Percentiles rank a stretch among this genome's conserved stretches.
These are phyloP conservation scores for Suillus plorans DNA, from an alignment of 768 basidiomycete species.

Conservation along the genomic window DNA sequence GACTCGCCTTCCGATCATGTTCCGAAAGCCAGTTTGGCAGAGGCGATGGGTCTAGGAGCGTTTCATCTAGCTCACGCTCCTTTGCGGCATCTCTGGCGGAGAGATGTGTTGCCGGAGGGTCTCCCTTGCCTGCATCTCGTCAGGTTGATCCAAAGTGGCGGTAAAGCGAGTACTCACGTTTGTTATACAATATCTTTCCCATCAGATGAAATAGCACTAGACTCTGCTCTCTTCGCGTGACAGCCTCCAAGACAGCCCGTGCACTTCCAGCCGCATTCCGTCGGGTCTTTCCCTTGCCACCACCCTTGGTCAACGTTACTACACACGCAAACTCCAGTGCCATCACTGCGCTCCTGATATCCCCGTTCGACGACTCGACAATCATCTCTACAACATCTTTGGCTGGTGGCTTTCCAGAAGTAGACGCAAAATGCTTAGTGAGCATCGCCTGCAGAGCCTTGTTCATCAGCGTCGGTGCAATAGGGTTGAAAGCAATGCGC, in stretches of 20 bases:
- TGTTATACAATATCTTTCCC: conserved; percentile 94
- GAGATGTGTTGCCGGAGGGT: conserved; percentile 55
- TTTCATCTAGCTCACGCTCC: conserved; percentile 55
- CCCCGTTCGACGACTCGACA: conserved; percentile 81
- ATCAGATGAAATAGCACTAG: conserved; percentile 89
- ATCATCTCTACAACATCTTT: conserved; percentile 74
- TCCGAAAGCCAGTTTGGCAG: conserved; percentile 59
- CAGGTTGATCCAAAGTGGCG: background rate
- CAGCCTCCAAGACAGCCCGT: conserved; percentile 58
- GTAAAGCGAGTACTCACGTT: conserved; percentile 53
- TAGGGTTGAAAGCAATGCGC: conserved; percentile 86
- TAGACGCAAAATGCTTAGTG: conserved; percentile 43
- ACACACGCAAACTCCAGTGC: conserved; percentile 84
- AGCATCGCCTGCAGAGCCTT: conserved; percentile 72
- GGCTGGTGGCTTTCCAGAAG: conserved; percentile 40
- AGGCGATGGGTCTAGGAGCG: conserved; percentile 51
- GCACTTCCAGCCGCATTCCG: conserved; percentile 20
- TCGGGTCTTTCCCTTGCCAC: conserved; percentile 36
- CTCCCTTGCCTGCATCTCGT: conserved; percentile 63
- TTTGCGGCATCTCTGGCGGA: conserved; percentile 62
- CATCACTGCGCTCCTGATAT: conserved; percentile 93
- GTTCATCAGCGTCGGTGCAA: conserved; percentile 82
- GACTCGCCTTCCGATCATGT: conserved; percentile 65
- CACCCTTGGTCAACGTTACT: conserved; percentile 30
- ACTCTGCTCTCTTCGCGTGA: conserved; percentile 83